Evolutionary conservation across 345 rosid genomes (phyloP).

Genomic region (Citrus maxima): DNA sequence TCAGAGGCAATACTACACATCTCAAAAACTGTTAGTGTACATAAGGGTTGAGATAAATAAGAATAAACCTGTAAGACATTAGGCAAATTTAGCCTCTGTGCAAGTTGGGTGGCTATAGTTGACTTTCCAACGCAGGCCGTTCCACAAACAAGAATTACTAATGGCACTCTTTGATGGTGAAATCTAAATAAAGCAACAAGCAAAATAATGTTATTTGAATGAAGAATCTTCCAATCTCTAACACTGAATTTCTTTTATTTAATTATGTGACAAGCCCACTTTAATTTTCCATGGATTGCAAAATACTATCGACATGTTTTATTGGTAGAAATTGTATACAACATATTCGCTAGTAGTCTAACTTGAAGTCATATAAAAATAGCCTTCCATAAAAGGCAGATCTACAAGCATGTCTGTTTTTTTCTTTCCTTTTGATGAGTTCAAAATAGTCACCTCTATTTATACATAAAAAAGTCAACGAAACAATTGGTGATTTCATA

Average conservation of each 20-base stretch:
- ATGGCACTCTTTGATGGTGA: slow-evolving; percentile 97
- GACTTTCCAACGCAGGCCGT: slow-evolving; percentile 99
- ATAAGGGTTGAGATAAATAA: neutral
- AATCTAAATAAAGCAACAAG: slow-evolving; percentile 48
- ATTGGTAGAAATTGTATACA: neutral
- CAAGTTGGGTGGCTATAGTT: slow-evolving; percentile 96
- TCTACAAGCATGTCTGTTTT: neutral
- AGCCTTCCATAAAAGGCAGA: neutral
- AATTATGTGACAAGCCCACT: neutral
- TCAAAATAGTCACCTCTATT: neutral
- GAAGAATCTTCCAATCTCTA: neutral
- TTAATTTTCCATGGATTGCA: neutral
- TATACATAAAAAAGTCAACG: neutral
- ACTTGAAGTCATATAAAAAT: neutral
- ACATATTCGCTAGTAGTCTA: neutral
- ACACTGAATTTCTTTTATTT: neutral
- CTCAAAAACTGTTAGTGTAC: neutral
- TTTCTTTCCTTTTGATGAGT: neutral
- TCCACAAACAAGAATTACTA: slow-evolving; percentile 98
- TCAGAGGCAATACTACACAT: slow-evolving; percentile 6
- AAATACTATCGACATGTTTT: neutral
- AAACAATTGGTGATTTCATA: neutral
- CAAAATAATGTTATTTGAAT: slow-evolving; percentile 1
- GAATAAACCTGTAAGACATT: slow-evolving; percentile 84
- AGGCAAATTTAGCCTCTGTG: slow-evolving; percentile 95